Conservation (phyloP, 2,329 filamentous ascomycete species). For the Botrytis sinoallii region DNA sequence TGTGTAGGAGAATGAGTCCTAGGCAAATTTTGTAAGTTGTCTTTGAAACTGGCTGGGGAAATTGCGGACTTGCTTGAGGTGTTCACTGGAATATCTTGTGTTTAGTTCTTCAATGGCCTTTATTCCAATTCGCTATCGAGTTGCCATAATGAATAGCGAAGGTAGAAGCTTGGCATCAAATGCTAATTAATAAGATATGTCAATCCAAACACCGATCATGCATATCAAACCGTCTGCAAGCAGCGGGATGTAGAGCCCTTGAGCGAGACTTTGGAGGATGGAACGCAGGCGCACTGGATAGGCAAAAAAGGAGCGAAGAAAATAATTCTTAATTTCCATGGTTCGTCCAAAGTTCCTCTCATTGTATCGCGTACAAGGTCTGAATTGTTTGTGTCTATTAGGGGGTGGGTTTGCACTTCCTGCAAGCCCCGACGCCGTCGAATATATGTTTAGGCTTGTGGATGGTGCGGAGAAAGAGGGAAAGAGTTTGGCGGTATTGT, state of each 20-base stretch:
- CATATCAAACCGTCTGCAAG: slow-evolving; percentile 32
- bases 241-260: slow-evolving; percentile 24
- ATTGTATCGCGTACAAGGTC: not conserved
- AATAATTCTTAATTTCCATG: slow-evolving; percentile 47
- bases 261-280: slow-evolving; percentile 37
- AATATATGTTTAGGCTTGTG: slow-evolving; percentile 38
- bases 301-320: slow-evolving; percentile 42
- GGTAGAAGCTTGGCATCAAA: not conserved
- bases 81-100: not conserved
- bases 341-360: slow-evolving; percentile 28
- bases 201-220: slow-evolving; percentile 26
- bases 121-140: not conserved
- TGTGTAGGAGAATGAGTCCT: slow-evolving; percentile 21
- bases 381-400: slow-evolving; percentile 28
- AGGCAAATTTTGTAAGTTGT: slow-evolving; percentile 30
- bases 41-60: not conserved
- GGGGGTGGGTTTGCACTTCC: slow-evolving; percentile 56
- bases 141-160: not conserved
- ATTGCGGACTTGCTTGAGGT: not conserved
- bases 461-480: slow-evolving; percentile 39
- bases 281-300: slow-evolving; percentile 47
- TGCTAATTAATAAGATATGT: slow-evolving; percentile 25
- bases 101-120: not conserved
- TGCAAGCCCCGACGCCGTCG: slow-evolving; percentile 45
- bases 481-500: slow-evolving; percentile 48